Evolutionary conservation across 768 basidiomycete species (phyloP).

Genomic region (Lentinula guzmanii): DNA sequence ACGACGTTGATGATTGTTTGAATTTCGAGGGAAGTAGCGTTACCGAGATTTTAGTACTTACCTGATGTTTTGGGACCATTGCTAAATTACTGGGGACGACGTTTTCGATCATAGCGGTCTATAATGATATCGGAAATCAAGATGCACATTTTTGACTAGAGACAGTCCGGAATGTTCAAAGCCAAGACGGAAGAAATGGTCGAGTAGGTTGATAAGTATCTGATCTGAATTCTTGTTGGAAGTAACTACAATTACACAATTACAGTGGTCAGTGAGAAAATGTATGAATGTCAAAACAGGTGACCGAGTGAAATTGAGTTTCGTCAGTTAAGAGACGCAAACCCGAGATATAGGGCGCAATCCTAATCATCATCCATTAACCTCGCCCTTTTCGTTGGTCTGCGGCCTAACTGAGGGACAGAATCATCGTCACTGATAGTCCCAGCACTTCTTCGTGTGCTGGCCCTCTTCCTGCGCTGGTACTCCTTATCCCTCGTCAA

Average conservation of each 20-base stretch:
- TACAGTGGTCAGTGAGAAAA: not conserved
- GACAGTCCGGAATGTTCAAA: too few species aligned
- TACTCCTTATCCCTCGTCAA: constrained; percentile 70
- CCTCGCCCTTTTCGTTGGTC: constrained; percentile 65
- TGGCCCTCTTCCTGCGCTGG: constrained; percentile 67
- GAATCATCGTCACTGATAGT: constrained; percentile 73
- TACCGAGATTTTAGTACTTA: not conserved
- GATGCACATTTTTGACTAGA: too few species aligned
- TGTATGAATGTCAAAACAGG: too few species aligned
- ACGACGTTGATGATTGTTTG: not conserved
- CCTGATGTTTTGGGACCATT: too few species aligned
- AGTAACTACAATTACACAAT: not conserved
- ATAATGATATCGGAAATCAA: too few species aligned
- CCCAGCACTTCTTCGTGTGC: constrained; percentile 54
- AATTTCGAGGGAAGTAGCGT: not conserved
- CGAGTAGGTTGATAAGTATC: too few species aligned
- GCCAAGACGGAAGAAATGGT: too few species aligned
- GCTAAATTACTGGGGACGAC: too few species aligned
- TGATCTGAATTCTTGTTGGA: not conserved
- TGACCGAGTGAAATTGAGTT: not conserved
- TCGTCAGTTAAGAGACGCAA: not conserved
- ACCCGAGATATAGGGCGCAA: not conserved
- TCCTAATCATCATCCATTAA: constrained; percentile 58
- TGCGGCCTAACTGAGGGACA: constrained; percentile 42
- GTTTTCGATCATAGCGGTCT: too few species aligned